Percentiles rank a stretch among this genome's conserved stretches.
Evolutionary conservation across 208 protist genomes (phyloP).

Genomic region (Endotrypanum monterogeii): DNA sequence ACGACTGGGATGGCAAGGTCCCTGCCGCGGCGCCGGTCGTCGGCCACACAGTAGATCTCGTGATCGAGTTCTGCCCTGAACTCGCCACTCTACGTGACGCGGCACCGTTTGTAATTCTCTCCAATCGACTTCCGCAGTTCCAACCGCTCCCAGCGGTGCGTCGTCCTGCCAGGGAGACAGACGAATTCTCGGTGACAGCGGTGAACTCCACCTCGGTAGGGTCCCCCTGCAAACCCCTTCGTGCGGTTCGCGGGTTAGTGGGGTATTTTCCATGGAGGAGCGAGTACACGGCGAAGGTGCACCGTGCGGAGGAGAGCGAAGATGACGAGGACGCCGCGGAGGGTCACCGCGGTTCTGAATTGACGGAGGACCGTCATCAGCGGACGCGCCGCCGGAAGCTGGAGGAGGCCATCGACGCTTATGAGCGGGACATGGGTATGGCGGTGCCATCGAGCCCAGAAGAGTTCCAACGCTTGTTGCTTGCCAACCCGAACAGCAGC

Average conservation of each 20-base stretch:
- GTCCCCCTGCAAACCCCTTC: not conserved
- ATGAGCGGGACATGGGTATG: constrained; percentile 77
- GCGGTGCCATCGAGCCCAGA: constrained; percentile 76
- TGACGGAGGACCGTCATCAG: constrained; percentile 23
- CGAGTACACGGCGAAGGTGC: constrained; percentile 19
- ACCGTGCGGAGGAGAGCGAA: constrained; percentile 25
- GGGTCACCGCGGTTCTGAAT: constrained; percentile 15
- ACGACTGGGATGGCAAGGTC: constrained; percentile 42
- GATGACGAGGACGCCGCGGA: constrained; percentile 32
- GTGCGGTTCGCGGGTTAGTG: constrained; percentile 38
- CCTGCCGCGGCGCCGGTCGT: constrained; percentile 49
- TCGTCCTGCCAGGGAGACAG: not conserved
- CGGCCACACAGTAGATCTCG: constrained; percentile 47
- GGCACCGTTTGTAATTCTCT: constrained; percentile 76
- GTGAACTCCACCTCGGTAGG: not conserved
- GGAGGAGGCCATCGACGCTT: constrained; percentile 87
- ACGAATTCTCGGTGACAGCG: constrained; percentile 3
- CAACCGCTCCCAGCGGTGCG: constrained; percentile 49
- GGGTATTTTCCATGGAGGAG: constrained; percentile 72
- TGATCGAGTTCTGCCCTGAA: constrained; percentile 70
- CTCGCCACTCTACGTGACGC: constrained; percentile 43
- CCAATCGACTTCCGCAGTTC: constrained; percentile 40
- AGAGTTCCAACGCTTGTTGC: constrained; percentile 90
- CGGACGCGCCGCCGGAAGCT: constrained; percentile 61
- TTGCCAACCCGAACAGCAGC: constrained; percentile 90